A percentile compares a stretch with the other conserved stretches of the same genome.
phyloP scores from a whole-genome alignment of 768 basidiomycete genomes.

The Tephrocybe sp. region DNA sequence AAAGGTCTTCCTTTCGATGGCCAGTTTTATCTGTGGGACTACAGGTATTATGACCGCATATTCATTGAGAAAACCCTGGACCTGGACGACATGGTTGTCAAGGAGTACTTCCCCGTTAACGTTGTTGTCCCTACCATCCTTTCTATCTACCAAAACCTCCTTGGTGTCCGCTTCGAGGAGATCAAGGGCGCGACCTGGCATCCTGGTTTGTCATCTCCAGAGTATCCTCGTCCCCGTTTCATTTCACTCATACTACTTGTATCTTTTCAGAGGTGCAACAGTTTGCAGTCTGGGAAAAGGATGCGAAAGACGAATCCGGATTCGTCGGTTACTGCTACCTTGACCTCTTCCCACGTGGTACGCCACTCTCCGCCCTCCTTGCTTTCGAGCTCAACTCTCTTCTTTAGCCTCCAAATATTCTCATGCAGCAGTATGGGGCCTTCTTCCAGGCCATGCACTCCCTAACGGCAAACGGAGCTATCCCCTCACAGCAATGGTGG shows the following conservation, averaged over 20 bases:
- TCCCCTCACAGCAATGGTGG: constrained; percentile 83
- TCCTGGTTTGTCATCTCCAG: constrained; percentile 44
- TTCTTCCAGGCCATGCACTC: constrained; percentile 63
- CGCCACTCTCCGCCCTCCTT: constrained; percentile 12
- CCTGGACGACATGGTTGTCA: constrained; percentile 75
- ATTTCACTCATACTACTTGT: constrained; percentile 2
- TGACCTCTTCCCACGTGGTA: constrained; percentile 83
- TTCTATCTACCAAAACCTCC: constrained; percentile 77
- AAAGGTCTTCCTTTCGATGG: constrained; percentile 63
- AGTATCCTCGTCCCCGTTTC: background rate
- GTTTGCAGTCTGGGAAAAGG: constrained; percentile 83
- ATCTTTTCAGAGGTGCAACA: constrained; percentile 65
- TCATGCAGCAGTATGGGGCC: constrained; percentile 84
- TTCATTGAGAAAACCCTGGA: constrained; percentile 64
- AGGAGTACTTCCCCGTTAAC: constrained; percentile 87
- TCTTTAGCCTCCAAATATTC: constrained; percentile 69
- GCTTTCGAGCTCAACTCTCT: background rate
- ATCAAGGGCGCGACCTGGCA: constrained; percentile 74
- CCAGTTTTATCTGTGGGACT: constrained; percentile 83
- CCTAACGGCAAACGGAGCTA: constrained; percentile 60
- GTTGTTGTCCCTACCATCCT: constrained; percentile 82
- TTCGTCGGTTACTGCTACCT: constrained; percentile 88
- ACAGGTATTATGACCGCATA: constrained; percentile 68
- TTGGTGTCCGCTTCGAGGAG: constrained; percentile 72
- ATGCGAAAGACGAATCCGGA: constrained; percentile 62